These are phyloP conservation scores for Kodamaea sp. DNA, from an alignment of 1,139 yeast species.

Conservation along the genomic window DNA sequence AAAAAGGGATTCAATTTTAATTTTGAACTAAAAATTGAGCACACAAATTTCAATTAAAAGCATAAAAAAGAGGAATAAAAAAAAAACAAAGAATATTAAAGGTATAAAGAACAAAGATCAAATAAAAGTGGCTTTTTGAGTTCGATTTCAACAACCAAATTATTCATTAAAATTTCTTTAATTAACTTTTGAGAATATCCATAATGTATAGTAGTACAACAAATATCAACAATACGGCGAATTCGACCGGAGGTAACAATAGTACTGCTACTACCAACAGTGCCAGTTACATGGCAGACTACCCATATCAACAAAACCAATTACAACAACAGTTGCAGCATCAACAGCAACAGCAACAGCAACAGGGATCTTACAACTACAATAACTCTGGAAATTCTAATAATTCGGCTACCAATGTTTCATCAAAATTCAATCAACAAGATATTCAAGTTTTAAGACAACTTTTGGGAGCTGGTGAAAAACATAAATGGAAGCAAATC, in stretches of 20 bases:
- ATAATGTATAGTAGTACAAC: constrained; percentile 11
- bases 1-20: no score
- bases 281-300: constrained; percentile 13
- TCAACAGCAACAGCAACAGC: constrained; percentile 11
- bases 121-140: no score
- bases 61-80: no score
- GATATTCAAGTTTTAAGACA: constrained; percentile 40
- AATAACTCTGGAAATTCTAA: constrained; percentile 6
- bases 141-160: no score
- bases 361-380: constrained; percentile 8
- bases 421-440: constrained; percentile 31
- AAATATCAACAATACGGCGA: constrained; percentile 9
- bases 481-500: constrained; percentile 46
- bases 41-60: no score
- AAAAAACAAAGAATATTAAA: no score
- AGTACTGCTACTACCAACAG: constrained; percentile 7
- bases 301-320: constrained; percentile 14
- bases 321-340: constrained; percentile 11
- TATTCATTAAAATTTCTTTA: no score
- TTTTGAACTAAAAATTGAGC: no score
- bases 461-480: constrained; percentile 40
- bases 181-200: no score
- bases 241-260: constrained; percentile 8
- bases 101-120: no score
- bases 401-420: constrained; percentile 9